Evolutionary conservation across 2,329 filamentous ascomycete genomes (phyloP), one percentile per base, ranked within the genome.

Genomic region (Dactylonectria estremocensis): DNA sequence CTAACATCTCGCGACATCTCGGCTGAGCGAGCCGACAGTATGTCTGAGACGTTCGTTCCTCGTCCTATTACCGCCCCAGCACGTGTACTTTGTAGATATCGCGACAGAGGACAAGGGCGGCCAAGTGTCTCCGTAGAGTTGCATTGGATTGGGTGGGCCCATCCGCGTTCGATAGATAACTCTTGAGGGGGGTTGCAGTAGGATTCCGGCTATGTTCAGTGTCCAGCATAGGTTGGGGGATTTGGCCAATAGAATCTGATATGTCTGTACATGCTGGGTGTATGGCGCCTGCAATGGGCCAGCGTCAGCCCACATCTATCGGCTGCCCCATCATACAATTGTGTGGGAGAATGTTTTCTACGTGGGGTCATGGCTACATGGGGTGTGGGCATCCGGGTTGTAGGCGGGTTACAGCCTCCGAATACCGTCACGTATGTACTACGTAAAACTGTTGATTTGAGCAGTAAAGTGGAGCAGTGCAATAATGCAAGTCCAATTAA

Each of bases 261-360:
- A 52, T 52, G n/a, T 31, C 28, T 11, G 24, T 52, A n/a, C 16
- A 16, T 16, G 14, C 5, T 5, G 48, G 4, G 24, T 31, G 8
- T 52, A 31, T 52, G 28, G 13, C 48, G 22, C n/a, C n/a, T 31
- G 48, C 14, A 11, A 52, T 33, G 22, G n/a, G 14, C 24, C 24
- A 18, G 24, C 48, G 18, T 52, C 48, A 52, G 48, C 48, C 48
- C 48, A 52, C n/a, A 24, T 4, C 48, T 52, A 52, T 52, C 48
- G 28, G 48, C 48, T 18, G 28, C 28, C 20, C 46, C 46, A 50
- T 24, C 20, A 9, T 22, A 28, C 22, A 31, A 8, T n/a, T 9
- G 24, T 28, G 24, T 16, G 11, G 20, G 18, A 28, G 20, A 28
- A 22, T 11, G 10, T 10, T 3, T 24, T 24, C 10, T 5, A 28